Percentiles rank a stretch among this genome's conserved stretches.
Conservation (phyloP, 257 asterid genomes). For the Lycium ferocissimum region DNA sequence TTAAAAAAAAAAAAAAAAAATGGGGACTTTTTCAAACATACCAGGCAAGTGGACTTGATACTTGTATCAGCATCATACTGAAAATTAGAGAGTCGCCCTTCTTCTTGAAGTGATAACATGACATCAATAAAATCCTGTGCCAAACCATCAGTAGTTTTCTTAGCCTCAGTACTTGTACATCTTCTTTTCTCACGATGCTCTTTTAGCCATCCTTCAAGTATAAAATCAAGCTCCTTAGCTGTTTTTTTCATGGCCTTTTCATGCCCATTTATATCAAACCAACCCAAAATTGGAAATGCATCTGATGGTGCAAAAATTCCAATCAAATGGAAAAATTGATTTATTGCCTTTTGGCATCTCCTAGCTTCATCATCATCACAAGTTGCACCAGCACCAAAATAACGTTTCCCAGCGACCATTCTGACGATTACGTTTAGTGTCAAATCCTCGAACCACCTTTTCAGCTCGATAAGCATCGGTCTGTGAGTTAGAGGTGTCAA, state of each 20-base stretch:
- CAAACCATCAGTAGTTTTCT: background rate
- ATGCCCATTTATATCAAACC: constrained; percentile 33
- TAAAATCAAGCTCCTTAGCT: constrained; percentile 33
- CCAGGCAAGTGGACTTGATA: constrained; percentile 35
- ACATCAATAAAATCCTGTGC: constrained; percentile 32
- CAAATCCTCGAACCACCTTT: constrained; percentile 35
- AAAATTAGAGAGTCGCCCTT: constrained; percentile 8
- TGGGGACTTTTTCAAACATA: background rate
- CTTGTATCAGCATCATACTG: constrained; percentile 32
- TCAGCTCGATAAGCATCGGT: constrained; percentile 28
- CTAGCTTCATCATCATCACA: constrained; percentile 22
- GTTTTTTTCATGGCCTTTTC: constrained; percentile 38
- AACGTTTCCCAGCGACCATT: constrained; percentile 39
- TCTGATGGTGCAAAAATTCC: constrained; percentile 34
- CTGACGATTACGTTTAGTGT: constrained; percentile 25
- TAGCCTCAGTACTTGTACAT: background rate
- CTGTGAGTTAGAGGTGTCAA: background rate
- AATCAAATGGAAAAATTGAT: constrained; percentile 20
- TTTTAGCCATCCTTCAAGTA: constrained; percentile 34
- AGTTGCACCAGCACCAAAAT: constrained; percentile 10
- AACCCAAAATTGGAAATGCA: constrained; percentile 34
- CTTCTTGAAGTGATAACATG: constrained; percentile 27
- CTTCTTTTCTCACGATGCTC: constrained; percentile 24
- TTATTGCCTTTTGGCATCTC: constrained; percentile 22
- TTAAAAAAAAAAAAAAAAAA: too few relatives aligned